Evolutionary conservation across 129 eudicot genomes (phyloP).

Genomic region (Sambucus nigra): DNA sequence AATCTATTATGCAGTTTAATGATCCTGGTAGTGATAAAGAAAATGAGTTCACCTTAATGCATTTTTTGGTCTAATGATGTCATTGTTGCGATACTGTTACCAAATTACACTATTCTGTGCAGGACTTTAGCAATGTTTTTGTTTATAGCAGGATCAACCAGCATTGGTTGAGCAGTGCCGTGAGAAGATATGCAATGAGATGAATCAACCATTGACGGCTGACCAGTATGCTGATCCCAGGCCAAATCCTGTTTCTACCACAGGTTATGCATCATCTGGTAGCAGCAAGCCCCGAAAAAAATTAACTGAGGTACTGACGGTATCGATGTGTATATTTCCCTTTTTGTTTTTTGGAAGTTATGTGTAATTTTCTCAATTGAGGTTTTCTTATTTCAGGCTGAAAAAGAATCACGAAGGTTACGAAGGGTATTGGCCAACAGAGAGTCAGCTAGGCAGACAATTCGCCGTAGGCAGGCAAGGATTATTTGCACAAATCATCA

Average conservation of each 20-base stretch:
- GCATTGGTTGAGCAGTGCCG: conserved; percentile 3
- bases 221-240: conserved; percentile 26
- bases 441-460: conserved; percentile 83
- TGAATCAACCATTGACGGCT: conserved; percentile 1
- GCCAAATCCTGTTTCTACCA: conserved; percentile 9
- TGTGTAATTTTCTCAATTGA: background rate
- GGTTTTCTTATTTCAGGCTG: conserved; percentile 26
- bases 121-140: conserved; percentile 1
- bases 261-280: conserved; percentile 22
- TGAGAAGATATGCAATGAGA: background rate
- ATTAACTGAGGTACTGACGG: conserved; percentile 29
- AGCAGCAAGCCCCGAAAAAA: conserved; percentile 34
- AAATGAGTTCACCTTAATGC: background rate
- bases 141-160: conserved; percentile 19
- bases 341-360: background rate
- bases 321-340: background rate
- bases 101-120: background rate
- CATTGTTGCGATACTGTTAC: background rate
- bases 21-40: too few relatives aligned
- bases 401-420: conserved; percentile 57
- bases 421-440: conserved; percentile 75
- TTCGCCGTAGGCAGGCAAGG: conserved; percentile 70
- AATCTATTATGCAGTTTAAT: too few relatives aligned
- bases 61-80: too few relatives aligned
- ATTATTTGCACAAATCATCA: background rate